phyloP scores from a whole-genome alignment of 805 yeast species.

The Nakazawaea peltata region DNA sequence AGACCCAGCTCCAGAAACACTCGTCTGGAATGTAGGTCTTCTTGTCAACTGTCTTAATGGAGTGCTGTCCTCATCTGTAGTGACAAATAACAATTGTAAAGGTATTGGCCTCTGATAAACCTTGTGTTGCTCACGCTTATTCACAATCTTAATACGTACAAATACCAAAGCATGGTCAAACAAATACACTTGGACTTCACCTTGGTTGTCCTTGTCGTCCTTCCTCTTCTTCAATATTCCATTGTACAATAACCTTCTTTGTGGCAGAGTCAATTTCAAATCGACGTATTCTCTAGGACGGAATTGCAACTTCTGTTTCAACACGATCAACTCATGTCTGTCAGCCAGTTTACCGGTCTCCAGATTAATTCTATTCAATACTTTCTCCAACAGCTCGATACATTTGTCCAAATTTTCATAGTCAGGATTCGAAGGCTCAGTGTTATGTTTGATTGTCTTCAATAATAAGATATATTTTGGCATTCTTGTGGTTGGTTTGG shows the following conservation, averaged over 20 bases:
- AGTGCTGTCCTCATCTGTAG: conserved; percentile 76
- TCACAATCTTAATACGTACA: conserved; percentile 78
- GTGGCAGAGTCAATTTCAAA: conserved; percentile 74
- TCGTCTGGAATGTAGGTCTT: conserved; percentile 33
- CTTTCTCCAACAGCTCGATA: conserved; percentile 63
- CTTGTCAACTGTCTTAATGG: conserved; percentile 36
- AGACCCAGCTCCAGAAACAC: no score
- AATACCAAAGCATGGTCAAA: conserved; percentile 84
- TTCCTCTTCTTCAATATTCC: conserved; percentile 69
- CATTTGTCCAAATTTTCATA: conserved; percentile 62
- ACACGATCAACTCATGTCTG: conserved; percentile 78
- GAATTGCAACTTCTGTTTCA: conserved; percentile 78
- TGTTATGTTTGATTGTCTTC: conserved; percentile 74
- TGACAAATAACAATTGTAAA: conserved; percentile 62
- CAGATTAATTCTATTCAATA: conserved; percentile 69
- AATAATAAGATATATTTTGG: conserved; percentile 87
- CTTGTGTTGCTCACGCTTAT: conserved; percentile 84
- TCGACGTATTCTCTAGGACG: conserved; percentile 81
- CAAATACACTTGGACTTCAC: conserved; percentile 77
- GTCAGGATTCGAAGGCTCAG: conserved; percentile 71
- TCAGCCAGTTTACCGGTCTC: conserved; percentile 94
- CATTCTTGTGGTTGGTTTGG: conserved; percentile 93
- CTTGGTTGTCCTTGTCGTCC: conserved; percentile 64
- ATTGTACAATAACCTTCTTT: conserved; percentile 71
- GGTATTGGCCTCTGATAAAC: conserved; percentile 89